These are phyloP conservation scores for Heimioporus sp. DNA, from an alignment of 768 basidiomycete species.

Conservation along the genomic window DNA sequence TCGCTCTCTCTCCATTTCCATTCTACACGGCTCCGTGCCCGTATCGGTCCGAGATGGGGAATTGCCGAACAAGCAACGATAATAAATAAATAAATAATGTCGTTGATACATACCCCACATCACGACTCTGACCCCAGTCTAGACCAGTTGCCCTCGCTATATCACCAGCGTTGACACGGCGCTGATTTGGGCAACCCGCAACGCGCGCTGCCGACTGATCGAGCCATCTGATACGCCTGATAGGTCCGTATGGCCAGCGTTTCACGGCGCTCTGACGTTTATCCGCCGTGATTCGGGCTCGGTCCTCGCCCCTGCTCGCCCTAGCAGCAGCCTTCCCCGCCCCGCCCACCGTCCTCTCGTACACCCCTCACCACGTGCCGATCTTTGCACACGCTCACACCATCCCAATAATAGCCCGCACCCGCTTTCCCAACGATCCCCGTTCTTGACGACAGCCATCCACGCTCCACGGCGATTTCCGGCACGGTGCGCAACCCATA, in stretches of 20 bases:
- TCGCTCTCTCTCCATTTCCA: not conserved
- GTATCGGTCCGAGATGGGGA: constrained; percentile 23
- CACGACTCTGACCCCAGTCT: constrained; percentile 23
- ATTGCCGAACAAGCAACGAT: too few species aligned
- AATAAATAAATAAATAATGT: not conserved
- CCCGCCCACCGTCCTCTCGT: not conserved
- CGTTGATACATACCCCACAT: constrained; percentile 21
- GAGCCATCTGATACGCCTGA: constrained; percentile 27
- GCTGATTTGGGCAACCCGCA: too few species aligned
- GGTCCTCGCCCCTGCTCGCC: too few species aligned
- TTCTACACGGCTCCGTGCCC: constrained; percentile 18
- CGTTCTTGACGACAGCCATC: too few species aligned
- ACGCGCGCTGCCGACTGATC: too few species aligned
- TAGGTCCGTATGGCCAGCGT: constrained; percentile 19
- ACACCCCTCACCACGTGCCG: too few species aligned
- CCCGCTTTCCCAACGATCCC: too few species aligned
- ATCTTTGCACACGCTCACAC: too few species aligned
- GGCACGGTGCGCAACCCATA: not conserved
- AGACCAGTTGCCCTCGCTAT: constrained; percentile 3
- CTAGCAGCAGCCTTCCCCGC: not conserved
- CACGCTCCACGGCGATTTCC: constrained; percentile 13
- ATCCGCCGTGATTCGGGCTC: constrained; percentile 14
- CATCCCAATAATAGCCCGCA: too few species aligned
- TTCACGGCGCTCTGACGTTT: constrained; percentile 19
- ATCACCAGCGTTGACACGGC: too few species aligned